A percentile compares a stretch with the other conserved stretches of the same genome.
Evolutionary conservation across 2,329 filamentous ascomycete species (phyloP).

Genomic region (Botrytis fabae): DNA sequence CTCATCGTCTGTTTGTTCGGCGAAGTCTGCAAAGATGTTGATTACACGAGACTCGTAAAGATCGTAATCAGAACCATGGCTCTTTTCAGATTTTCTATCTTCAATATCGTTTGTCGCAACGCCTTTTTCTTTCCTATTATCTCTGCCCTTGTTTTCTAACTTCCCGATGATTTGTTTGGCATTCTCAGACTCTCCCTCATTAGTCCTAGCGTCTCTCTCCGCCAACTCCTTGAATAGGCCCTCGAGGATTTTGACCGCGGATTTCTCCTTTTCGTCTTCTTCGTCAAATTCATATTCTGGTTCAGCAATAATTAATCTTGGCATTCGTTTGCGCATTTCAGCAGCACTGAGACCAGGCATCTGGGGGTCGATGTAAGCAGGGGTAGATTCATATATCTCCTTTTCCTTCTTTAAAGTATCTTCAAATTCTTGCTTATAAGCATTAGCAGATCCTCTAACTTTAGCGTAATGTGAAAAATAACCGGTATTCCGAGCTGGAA

Average conservation of each 20-base stretch:
- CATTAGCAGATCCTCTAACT: background rate
- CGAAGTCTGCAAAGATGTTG: background rate
- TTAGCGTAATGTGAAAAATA: background rate
- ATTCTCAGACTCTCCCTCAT: background rate
- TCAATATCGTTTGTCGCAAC: background rate
- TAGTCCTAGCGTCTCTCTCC: background rate
- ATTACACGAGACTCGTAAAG: background rate
- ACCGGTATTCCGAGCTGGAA: background rate
- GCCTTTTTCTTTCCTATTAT: background rate
- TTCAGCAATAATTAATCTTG: background rate
- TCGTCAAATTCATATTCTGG: background rate
- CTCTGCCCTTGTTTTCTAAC: background rate
- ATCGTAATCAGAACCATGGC: accelerated
- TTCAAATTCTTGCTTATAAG: background rate
- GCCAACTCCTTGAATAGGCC: background rate
- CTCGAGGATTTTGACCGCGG: background rate
- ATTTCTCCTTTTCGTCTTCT: background rate
- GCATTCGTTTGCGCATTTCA: background rate
- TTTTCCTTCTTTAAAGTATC: background rate
- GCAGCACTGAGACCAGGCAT: background rate
- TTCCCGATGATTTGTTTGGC: background rate
- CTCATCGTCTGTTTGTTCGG: background rate
- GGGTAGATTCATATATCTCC: background rate
- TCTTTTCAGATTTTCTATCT: no score
- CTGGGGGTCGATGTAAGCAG: background rate